A percentile compares a stretch with the other conserved stretches of the same genome.
phyloP scores from a whole-genome alignment of 139 green algal species.

The Dunaliella primolecta region DNA sequence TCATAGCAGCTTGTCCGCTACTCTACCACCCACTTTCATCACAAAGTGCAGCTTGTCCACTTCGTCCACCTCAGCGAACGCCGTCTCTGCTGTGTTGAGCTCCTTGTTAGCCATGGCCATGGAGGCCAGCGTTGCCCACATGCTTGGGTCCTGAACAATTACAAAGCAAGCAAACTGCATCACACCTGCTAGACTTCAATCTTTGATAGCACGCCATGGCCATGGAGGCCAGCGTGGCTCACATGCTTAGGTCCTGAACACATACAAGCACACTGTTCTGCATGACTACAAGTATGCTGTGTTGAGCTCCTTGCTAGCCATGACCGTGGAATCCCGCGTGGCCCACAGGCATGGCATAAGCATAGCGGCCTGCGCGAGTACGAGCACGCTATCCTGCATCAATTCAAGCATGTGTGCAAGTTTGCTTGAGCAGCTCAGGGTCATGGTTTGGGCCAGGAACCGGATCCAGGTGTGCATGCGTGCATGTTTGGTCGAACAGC shows the following conservation, averaged over 20 bases:
- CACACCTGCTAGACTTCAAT: too few relatives aligned
- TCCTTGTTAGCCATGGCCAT: slow-evolving; percentile 63
- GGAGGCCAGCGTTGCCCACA: slow-evolving; percentile 75
- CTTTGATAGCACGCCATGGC: too few relatives aligned
- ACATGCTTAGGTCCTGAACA: slow-evolving; percentile 57
- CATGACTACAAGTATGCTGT: too few relatives aligned
- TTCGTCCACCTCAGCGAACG: slow-evolving; percentile 60
- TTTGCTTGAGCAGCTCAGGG: background rate
- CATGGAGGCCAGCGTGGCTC: slow-evolving; percentile 70
- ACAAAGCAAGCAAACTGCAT: too few relatives aligned
- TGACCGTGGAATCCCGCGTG: slow-evolving; percentile 61
- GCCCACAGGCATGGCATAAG: slow-evolving; percentile 75
- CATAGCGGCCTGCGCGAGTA: slow-evolving; percentile 37
- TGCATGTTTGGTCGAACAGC: too few relatives aligned
- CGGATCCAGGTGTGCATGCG: too few relatives aligned
- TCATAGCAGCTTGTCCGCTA: too few relatives aligned
- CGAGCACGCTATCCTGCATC: too few relatives aligned
- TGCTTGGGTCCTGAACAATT: slow-evolving; percentile 41
- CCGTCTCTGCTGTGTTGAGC: slow-evolving; percentile 66
- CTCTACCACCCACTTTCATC: slow-evolving; percentile 30
- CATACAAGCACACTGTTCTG: too few relatives aligned
- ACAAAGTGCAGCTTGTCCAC: slow-evolving; percentile 66
- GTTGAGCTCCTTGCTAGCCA: too few relatives aligned
- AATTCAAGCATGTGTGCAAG: too few relatives aligned
- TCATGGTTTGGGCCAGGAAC: background rate